These are phyloP conservation scores for Globisporangium mamillatum DNA, from an alignment of 352 stramenopile species.

Conservation along the genomic window DNA sequence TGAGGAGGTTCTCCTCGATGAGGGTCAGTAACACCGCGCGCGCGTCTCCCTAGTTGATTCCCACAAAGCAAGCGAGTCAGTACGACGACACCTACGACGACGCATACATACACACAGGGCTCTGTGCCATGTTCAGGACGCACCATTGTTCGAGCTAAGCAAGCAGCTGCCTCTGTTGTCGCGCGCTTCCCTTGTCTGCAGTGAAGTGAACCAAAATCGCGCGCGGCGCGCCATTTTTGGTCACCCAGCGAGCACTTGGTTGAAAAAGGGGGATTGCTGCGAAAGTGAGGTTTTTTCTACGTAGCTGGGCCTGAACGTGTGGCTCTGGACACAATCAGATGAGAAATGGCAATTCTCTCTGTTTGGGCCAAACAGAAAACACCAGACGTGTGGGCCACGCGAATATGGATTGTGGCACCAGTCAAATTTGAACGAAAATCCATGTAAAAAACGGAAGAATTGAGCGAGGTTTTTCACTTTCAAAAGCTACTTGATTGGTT, in stretches of 20 bases:
- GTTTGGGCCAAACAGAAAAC: neutral
- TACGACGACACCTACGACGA: neutral
- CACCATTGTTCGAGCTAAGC: conserved; percentile 3
- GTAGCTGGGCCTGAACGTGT: conserved; percentile 2
- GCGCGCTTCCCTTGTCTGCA: conserved; percentile 3
- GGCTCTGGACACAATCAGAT: neutral
- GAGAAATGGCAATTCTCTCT: neutral
- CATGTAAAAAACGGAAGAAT: neutral
- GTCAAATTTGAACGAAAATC: neutral
- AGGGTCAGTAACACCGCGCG: conserved; percentile 60
- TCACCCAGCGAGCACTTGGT: neutral
- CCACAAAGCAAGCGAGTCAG: neutral
- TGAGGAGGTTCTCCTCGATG: conserved; percentile 69
- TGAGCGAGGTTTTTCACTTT: neutral
- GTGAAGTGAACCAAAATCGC: neutral
- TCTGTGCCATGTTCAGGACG: neutral
- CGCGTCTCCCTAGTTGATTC: conserved; percentile 43
- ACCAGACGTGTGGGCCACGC: neutral
- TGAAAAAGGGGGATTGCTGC: neutral
- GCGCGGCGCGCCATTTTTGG: neutral
- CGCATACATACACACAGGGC: neutral
- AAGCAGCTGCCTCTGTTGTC: neutral
- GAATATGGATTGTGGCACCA: neutral
- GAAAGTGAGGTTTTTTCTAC: conserved; percentile 1
- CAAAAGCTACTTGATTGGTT: neutral